phyloP scores from a whole-genome alignment of 192 early-diverging fungal genomes.

The Coemansia sp. region DNA sequence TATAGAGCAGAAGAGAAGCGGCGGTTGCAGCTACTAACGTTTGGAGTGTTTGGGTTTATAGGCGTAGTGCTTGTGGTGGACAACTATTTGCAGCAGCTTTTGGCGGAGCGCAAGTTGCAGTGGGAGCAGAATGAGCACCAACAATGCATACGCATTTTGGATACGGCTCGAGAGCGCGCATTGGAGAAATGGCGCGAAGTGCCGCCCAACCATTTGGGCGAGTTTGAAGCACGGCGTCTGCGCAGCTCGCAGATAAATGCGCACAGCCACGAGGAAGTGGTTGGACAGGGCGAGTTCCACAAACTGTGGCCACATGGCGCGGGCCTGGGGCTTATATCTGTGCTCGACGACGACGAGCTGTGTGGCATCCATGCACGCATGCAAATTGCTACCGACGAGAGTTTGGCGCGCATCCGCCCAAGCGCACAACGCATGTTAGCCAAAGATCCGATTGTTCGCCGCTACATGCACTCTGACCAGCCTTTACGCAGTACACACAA shows the following conservation, averaged over 20 bases:
- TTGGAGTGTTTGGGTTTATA: conserved; percentile 32
- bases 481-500: neutral
- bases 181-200: conserved; percentile 40
- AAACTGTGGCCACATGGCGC: conserved; percentile 38
- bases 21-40: conserved; percentile 4
- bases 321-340: conserved; percentile 38
- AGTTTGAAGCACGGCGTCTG: conserved; percentile 29
- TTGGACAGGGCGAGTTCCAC: conserved; percentile 18
- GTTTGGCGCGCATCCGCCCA: conserved; percentile 7
- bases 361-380: conserved; percentile 29
- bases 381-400: conserved; percentile 13
- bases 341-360: conserved; percentile 36
- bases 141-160: conserved; percentile 8
- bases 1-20: conserved; percentile 7
- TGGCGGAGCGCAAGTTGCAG: conserved; percentile 15
- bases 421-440: conserved; percentile 17
- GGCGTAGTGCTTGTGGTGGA: conserved; percentile 16
- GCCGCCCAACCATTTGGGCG: conserved; percentile 24
- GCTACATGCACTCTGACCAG: conserved; percentile 6
- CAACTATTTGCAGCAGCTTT: conserved; percentile 8
- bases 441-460: conserved; percentile 25
- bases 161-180: conserved; percentile 23
- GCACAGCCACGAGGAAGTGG: neutral
- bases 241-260: neutral
- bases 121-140: conserved; percentile 7